Conservation (phyloP, 2,329 filamentous ascomycete species). For the Monosporascus ibericus region DNA sequence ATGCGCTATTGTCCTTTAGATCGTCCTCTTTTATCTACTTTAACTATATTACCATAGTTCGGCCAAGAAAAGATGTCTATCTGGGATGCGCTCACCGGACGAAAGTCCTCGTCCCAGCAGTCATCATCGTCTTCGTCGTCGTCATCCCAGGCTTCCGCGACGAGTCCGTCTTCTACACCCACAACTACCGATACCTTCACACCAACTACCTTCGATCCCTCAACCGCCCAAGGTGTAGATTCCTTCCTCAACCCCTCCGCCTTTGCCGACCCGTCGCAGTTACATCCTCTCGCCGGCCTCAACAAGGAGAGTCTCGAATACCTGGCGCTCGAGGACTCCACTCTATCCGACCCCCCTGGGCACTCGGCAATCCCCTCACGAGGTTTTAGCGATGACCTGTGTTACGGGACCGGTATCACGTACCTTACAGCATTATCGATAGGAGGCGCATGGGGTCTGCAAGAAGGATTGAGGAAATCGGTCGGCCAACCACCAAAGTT, state of each 20-base stretch:
- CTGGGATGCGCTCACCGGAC: constrained; percentile 57
- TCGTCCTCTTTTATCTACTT: constrained; percentile 8
- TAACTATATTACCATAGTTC: constrained; percentile 3
- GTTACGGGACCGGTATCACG: constrained; percentile 92
- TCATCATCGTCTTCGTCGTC: constrained; percentile 26
- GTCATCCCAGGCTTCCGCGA: constrained; percentile 18
- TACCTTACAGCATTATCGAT: constrained; percentile 82
- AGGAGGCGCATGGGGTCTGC: constrained; percentile 87
- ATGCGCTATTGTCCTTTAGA: too few species aligned
- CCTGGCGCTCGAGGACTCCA: constrained; percentile 85
- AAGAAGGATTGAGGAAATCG: constrained; percentile 80
- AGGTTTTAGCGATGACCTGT: constrained; percentile 96
- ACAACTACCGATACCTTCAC: constrained; percentile 46
- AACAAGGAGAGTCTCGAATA: constrained; percentile 94
- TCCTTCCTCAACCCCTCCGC: constrained; percentile 74
- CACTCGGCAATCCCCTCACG: constrained; percentile 87
- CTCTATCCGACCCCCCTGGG: constrained; percentile 79
- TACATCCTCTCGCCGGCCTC: constrained; percentile 90
- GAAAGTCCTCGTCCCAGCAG: constrained; percentile 40
- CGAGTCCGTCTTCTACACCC: constrained; percentile 37
- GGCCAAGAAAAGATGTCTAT: constrained; percentile 41
- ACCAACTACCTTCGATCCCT: constrained; percentile 61
- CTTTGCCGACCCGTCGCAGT: constrained; percentile 77
- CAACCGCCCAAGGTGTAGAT: constrained; percentile 71
- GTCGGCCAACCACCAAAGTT: constrained; percentile 77